phyloP scores from a whole-genome alignment of 1,284 basidiomycete species.

The Austroboletus rostrupii region DNA sequence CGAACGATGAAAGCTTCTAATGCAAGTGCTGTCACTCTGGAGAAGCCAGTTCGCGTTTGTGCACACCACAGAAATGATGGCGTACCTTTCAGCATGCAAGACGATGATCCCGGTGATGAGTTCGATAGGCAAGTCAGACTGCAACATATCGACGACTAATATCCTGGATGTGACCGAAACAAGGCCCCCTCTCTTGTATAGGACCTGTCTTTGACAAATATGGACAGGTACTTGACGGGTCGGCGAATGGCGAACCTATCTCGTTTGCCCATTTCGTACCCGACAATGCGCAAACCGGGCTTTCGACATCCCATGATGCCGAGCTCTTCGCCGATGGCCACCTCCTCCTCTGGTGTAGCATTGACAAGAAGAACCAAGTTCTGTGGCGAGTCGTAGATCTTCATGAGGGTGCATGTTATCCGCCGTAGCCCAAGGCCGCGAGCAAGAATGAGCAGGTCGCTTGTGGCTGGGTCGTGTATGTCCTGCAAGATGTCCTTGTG shows the following conservation, averaged over 20 bases:
- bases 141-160: conserved; percentile 92
- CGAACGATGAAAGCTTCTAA: conserved; percentile 90
- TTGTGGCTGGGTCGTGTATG: conserved; percentile 74
- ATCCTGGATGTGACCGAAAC: conserved; percentile 93
- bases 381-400: conserved; percentile 87
- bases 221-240: neutral
- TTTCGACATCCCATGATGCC: conserved; percentile 87
- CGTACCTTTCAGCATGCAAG: conserved; percentile 88
- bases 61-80: neutral
- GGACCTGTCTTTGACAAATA: conserved; percentile 61
- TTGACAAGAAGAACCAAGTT: conserved; percentile 87
- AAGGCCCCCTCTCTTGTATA: conserved; percentile 87
- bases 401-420: conserved; percentile 81
- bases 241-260: conserved; percentile 54
- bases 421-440: conserved; percentile 83
- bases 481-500: conserved; percentile 62
- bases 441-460: conserved; percentile 81
- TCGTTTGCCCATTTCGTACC: conserved; percentile 79
- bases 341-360: conserved; percentile 84
- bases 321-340: conserved; percentile 88
- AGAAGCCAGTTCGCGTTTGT: neutral
- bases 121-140: conserved; percentile 78
- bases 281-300: conserved; percentile 81
- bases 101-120: conserved; percentile 91
- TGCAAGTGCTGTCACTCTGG: conserved; percentile 79